These are phyloP conservation scores for Coemansia sp. DNA, from an alignment of 371 early-diverging fungal species.

Conservation along the genomic window DNA sequence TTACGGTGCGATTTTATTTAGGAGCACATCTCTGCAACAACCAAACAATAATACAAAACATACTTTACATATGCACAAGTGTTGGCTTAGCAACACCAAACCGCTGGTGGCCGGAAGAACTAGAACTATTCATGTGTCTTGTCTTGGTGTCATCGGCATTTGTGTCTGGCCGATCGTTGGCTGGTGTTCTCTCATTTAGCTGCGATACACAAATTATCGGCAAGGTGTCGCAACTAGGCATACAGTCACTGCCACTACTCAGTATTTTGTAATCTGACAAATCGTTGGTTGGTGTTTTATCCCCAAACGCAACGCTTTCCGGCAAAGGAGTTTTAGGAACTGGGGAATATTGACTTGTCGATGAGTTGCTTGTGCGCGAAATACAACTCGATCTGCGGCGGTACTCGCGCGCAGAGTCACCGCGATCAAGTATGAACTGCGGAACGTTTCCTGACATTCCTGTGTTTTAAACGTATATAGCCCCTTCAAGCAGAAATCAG, in stretches of 20 bases:
- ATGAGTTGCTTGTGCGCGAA: constrained; percentile 38
- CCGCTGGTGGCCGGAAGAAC: neutral
- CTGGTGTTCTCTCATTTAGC: neutral
- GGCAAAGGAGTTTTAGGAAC: neutral
- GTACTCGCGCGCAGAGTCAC: constrained; percentile 38
- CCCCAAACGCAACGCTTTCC: neutral
- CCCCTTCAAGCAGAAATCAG: too few species aligned
- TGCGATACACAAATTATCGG: neutral
- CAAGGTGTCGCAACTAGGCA: too few species aligned
- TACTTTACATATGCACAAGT: constrained; percentile 21
- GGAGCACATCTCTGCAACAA: neutral
- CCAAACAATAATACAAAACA: neutral
- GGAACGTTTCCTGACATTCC: constrained; percentile 11
- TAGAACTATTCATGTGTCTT: neutral
- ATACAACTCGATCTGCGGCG: constrained; percentile 39
- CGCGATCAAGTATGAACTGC: constrained; percentile 39
- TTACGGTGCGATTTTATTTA: neutral
- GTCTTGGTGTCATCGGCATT: neutral
- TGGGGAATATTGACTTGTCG: constrained; percentile 1
- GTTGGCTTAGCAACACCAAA: constrained; percentile 38
- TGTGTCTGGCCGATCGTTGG: neutral
- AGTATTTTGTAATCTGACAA: neutral
- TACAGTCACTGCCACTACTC: neutral
- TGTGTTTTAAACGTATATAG: neutral
- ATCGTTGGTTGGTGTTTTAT: neutral